Evolutionary conservation across 805 yeast species (phyloP).

Genomic region (Tetrapisispora namnaoensis): DNA sequence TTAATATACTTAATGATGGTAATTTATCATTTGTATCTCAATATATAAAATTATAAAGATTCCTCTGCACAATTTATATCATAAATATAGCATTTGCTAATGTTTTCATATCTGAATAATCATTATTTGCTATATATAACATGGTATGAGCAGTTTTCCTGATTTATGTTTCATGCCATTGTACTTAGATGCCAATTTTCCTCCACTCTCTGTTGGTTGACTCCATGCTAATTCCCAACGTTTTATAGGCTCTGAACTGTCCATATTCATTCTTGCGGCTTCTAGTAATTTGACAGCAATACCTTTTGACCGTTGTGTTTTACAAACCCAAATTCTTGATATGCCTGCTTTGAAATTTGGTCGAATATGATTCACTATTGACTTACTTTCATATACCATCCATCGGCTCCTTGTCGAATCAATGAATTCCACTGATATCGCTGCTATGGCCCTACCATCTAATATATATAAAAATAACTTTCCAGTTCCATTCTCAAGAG

Average conservation of each 20-base stretch:
- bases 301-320: slow-evolving; percentile 38
- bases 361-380: slow-evolving; percentile 37
- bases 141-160: slow-evolving; percentile 25
- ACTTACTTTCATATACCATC: slow-evolving; percentile 47
- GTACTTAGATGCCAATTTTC: slow-evolving; percentile 44
- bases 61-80: too few species aligned
- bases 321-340: slow-evolving; percentile 40
- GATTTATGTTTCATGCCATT: slow-evolving; percentile 44
- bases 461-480: slow-evolving; percentile 42
- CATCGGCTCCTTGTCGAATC: slow-evolving; percentile 40
- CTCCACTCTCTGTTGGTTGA: slow-evolving; percentile 62
- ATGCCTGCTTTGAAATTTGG: slow-evolving; percentile 38
- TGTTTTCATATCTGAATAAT: too few species aligned
- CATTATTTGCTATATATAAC: slow-evolving; percentile 16
- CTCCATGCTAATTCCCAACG: slow-evolving; percentile 51
- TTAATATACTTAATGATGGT: too few species aligned
- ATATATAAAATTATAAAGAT: neutral
- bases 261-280: slow-evolving; percentile 34
- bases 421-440: slow-evolving; percentile 42
- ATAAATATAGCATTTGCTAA: too few species aligned
- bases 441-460: slow-evolving; percentile 41
- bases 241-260: slow-evolving; percentile 40
- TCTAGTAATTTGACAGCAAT: slow-evolving; percentile 40
- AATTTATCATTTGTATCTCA: too few species aligned
- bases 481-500: slow-evolving; percentile 23